phyloP scores from a whole-genome alignment of 2,329 filamentous ascomycete genomes.

The Pseudogymnoascus sp. region DNA sequence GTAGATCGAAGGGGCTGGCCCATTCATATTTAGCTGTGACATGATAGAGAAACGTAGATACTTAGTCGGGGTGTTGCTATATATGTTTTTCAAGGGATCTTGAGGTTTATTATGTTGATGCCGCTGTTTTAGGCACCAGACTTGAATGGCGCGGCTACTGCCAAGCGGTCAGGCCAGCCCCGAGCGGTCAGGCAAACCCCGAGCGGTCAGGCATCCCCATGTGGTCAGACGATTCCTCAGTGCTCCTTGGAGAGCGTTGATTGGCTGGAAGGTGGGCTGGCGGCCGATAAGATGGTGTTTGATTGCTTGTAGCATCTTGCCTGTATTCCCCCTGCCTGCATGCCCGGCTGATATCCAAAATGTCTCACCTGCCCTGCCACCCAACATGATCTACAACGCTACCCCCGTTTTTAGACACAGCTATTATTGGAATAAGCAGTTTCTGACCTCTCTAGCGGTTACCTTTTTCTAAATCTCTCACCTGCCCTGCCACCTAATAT shows the following conservation, averaged over 20 bases:
- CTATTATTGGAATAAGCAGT: too few relatives aligned
- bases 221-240: neutral
- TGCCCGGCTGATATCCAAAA: too few relatives aligned
- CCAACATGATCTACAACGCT: too few relatives aligned
- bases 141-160: neutral
- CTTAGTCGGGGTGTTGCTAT: neutral
- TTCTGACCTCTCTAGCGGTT: too few relatives aligned
- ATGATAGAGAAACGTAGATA: neutral
- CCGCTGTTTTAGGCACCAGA: neutral
- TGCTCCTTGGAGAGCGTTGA: neutral
- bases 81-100: neutral
- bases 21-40: neutral
- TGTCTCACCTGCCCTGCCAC: too few relatives aligned
- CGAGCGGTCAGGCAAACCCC: too few relatives aligned
- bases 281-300: conserved; percentile 9
- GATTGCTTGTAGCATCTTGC: too few relatives aligned
- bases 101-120: neutral
- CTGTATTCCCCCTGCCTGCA: too few relatives aligned
- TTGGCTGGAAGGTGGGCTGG: neutral
- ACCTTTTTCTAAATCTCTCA: too few relatives aligned
- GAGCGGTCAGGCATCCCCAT: too few relatives aligned
- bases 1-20: neutral
- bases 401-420: too few relatives aligned
- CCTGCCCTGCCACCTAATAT: too few relatives aligned
- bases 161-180: neutral